Evolutionary conservation across 768 basidiomycete species (phyloP), one percentile per base, ranked within the genome.

Genomic region (Tulasnella sp.): DNA sequence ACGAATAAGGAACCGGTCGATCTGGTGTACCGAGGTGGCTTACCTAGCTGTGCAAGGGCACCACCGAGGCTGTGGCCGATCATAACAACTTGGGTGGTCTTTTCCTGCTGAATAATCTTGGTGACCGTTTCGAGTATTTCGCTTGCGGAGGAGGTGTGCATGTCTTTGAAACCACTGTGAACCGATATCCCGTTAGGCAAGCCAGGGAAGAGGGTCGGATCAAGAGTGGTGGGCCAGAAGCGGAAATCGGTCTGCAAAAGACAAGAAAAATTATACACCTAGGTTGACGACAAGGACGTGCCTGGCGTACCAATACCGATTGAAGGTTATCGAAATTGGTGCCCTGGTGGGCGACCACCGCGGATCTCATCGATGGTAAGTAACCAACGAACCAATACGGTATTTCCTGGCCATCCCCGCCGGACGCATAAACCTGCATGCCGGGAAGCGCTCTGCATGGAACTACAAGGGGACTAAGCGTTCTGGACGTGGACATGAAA

Each of bases 21-120:
- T 11, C 12, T 46, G 43, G 23, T 46, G 43, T 12, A 14, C 11
- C 12, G 15, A 25, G 12, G 11, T 14, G 9, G 43, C 43, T 23
- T 25, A 46, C 43, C 43, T 59, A 77, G 68, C 31, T 68, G 66
- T 15, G 74, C 72, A 37, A 77, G 67, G 2, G 75, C 75, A 6
- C 72, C 75, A 34, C 74, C 74, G 7, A 77, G 67, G 2, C 73
- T 72, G 60, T 74, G 76, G 0, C 75, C 74, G 41, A 74, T 71
- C 21, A 75, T 56, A 6, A 48, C 42, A 53, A 62, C 57, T 11
- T 50, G 32, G 53, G 27, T 60, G 5, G 41, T 39, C n/a, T 50
- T 15, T 17, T 35, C 29, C 2, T 41, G 35, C 36, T 27, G 32
- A 9, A 78, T 72, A 15, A 71, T 72, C 46, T 59, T 68, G 8